Evolutionary conservation across 805 yeast species (phyloP).

Genomic region (Myxozyma neglecta): DNA sequence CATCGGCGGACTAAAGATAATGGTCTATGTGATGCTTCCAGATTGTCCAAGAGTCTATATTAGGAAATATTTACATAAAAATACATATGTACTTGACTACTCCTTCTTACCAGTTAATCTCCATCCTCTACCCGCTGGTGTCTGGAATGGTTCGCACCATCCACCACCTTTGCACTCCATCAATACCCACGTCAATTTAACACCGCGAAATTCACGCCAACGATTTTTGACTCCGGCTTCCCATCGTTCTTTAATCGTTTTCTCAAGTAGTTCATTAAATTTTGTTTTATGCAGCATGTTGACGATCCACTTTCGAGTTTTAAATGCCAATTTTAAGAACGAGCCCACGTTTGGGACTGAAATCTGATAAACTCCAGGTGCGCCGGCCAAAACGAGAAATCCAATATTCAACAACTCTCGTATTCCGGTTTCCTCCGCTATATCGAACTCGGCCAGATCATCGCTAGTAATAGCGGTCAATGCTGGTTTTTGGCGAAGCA

Average conservation of each 20-base stretch:
- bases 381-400: slow-evolving; percentile 41
- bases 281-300: slow-evolving; percentile 37
- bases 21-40: too few relatives aligned
- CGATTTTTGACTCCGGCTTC: slow-evolving; percentile 34
- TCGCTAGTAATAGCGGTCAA: slow-evolving; percentile 34
- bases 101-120: slow-evolving; percentile 50
- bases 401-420: slow-evolving; percentile 37
- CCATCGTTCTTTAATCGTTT: slow-evolving; percentile 38
- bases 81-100: background rate
- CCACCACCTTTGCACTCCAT: slow-evolving; percentile 60
- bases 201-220: slow-evolving; percentile 54
- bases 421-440: slow-evolving; percentile 21
- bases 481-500: slow-evolving; percentile 36
- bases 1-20: too few relatives aligned
- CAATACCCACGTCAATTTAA: slow-evolving; percentile 53
- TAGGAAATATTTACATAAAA: background rate
- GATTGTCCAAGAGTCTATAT: background rate
- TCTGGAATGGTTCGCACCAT: slow-evolving; percentile 54
- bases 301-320: slow-evolving; percentile 42
- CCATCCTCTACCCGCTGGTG: slow-evolving; percentile 65
- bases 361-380: slow-evolving; percentile 38
- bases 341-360: slow-evolving; percentile 44
- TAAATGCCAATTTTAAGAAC: slow-evolving; percentile 38
- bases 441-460: slow-evolving; percentile 33
- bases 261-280: slow-evolving; percentile 44